A percentile compares a stretch with the other conserved stretches of the same genome.
These are phyloP conservation scores for Solanum acaule DNA, from an alignment of 257 asterid species.

Conservation along the genomic window DNA sequence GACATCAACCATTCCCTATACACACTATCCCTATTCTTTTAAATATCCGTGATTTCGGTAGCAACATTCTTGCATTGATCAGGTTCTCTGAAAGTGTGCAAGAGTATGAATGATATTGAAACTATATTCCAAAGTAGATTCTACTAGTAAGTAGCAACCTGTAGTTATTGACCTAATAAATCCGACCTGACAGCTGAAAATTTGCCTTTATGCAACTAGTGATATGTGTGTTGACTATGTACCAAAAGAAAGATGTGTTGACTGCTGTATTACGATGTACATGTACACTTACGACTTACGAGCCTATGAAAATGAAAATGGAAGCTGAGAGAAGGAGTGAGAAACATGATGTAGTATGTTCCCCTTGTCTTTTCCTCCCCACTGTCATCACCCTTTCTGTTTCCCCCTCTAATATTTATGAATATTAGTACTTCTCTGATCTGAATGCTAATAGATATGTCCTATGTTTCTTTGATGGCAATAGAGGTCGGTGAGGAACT, in stretches of 20 bases:
- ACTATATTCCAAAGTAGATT: neutral
- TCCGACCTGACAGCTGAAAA: neutral
- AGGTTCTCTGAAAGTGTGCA: neutral
- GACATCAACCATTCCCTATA: neutral
- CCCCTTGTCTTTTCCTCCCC: neutral
- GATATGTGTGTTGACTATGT: neutral
- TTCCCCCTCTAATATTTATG: neutral
- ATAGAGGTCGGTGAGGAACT: slow-evolving; percentile 89
- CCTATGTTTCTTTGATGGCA: neutral
- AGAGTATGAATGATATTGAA: neutral
- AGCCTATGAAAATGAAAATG: neutral
- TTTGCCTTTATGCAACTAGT: neutral
- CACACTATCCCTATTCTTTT: neutral
- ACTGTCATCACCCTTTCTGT: neutral
- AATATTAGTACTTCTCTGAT: neutral
- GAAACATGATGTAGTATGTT: neutral
- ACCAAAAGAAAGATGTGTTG: neutral
- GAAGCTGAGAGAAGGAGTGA: neutral
- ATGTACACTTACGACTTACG: neutral
- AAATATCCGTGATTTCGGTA: neutral
- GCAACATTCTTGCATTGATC: neutral
- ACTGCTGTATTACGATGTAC: neutral
- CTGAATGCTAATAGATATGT: neutral
- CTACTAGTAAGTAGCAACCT: neutral
- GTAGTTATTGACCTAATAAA: neutral